Evolutionary conservation across 768 basidiomycete species (phyloP), one percentile per base, ranked within the genome.

Genomic region (Filobasidium wieringae): DNA sequence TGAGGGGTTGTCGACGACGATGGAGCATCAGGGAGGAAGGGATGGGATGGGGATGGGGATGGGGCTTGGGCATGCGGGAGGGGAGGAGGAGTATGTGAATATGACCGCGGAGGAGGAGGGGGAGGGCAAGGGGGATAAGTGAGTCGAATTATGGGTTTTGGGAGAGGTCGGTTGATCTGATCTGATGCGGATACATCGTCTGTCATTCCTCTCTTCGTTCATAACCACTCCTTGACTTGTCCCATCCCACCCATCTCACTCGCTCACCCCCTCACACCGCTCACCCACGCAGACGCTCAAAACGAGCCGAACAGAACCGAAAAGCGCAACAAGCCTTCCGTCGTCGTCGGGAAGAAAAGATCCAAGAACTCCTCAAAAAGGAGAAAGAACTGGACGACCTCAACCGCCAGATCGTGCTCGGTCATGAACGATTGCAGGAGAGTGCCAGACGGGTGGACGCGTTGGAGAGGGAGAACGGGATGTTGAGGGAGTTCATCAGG

Each of bases 281-380:
- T n/a, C n/a, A n/a, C n/a, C n/a, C n/a, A n/a, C n/a, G n/a, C 54
- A 55, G 54, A 55, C 19, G 32, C 26, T 27, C 55, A 7, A 91
- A 90, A 69, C 81, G 90, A 9, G 90, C 90, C 40, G 90, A 92
- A 67, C 90, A 95, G 77, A 95, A 95, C 72, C 80, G 90, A 65
- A 91, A 90, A 73, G 90, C 90, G 0, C 90, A 95, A 75, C 80
- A 89, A 39, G 89, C 88, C 1, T 95, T 92, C 73, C 77, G 90
- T 60, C 87, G 91, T 71, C 82, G 90, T 30, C 78, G 90, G 66
- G 90, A 95, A 49, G 70, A 69, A 60, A 53, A 63, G 43, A 70
- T 72, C 61, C 64, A 67, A 34, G 59, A 67, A 52, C 61, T 72
- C 19, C 63, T 70, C 49, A 29, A 56, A 8, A 57, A 47, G 29